Base-by-base conservation (phyloP, 805 yeast genomes). In the Monosporozyma aerobia region DNA sequence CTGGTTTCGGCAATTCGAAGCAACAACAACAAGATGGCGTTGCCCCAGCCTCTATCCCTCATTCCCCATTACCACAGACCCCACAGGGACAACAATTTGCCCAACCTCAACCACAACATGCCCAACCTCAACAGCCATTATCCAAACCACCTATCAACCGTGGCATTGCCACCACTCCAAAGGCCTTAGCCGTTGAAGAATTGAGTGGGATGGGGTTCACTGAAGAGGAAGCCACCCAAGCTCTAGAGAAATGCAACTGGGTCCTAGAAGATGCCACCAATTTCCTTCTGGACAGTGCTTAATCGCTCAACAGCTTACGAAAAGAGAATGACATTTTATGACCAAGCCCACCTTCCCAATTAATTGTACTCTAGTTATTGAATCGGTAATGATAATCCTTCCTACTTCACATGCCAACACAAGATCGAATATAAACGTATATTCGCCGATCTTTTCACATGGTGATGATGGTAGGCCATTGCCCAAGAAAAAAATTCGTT, bases 131-230 rank as follows among this genome's bases (percentile, higher is more conserved):
- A 45, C 53, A 29, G 35, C 48, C 44, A 16, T 48, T 39, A 49
- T 27, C 55, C 44, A 25, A 49, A 16, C 40, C 59, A 1, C 55
- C 59, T 16, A 54, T 55, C 5, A 61, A 60, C 41, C 67, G 71
- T 30, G 64, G 62, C n/a, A 57, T 70, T 52, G 76, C 76, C 0
- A 69, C 74, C 0, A 67, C 76, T 2, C 81, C 81, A 25, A 75
- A 77, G 27, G 73, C 77, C 2, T 63, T 77, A 53, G 87, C 92
- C 1, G 74, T 89, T 46, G 85, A 82, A 59, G 95, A 90, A 67
- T 73, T 90, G 56, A 80, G 82, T 23, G 90, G 90, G 37, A 90
- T 90, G 97, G 98, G 98, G 2, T 90, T 90, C 64, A 77, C 81
- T 16, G 76, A 77, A 57, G 73, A 74, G 0, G 83, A 81, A 50